phyloP scores from a whole-genome alignment of 208 protist species.

The Trypanosoma cruzi region DNA sequence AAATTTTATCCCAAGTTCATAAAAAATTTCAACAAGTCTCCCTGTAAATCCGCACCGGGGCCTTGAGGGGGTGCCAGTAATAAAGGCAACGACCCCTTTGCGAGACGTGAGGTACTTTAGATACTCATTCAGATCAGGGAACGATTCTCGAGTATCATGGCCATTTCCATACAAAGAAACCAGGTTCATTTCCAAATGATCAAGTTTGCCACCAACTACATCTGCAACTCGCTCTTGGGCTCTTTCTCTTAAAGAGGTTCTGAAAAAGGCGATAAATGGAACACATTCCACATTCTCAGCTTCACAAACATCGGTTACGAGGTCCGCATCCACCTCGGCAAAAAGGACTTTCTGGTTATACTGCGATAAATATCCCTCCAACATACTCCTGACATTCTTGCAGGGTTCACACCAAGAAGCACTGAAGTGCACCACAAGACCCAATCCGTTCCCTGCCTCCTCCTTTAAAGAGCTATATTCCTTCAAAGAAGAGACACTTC shows the following conservation, averaged over 20 bases:
- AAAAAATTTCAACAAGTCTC: conserved; percentile 80
- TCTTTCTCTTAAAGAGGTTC: conserved; percentile 38
- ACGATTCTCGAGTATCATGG: conserved; percentile 51
- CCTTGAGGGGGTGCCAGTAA: conserved; percentile 86
- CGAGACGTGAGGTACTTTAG: conserved; percentile 84
- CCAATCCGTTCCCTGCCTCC: conserved; percentile 38
- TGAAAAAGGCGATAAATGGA: conserved; percentile 90
- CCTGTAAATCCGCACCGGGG: conserved; percentile 92
- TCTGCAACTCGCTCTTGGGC: conserved; percentile 74
- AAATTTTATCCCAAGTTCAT: conserved; percentile 77
- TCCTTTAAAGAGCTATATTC: conserved; percentile 62
- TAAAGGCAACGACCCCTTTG: conserved; percentile 84
- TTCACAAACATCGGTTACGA: conserved; percentile 68
- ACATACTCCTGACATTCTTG: conserved; percentile 57
- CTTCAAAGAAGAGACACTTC: conserved; percentile 37
- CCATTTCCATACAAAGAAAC: conserved; percentile 74
- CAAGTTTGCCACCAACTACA: conserved; percentile 79
- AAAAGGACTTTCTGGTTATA: conserved; percentile 73
- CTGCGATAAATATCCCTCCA: conserved; percentile 35
- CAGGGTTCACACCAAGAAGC: conserved; percentile 92
- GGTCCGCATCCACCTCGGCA: conserved; percentile 79
- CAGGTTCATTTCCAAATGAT: conserved; percentile 75
- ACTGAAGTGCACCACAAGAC: conserved; percentile 89
- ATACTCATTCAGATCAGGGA: conserved; percentile 72
- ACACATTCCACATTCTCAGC: conserved; percentile 83